A percentile compares a stretch with the other conserved stretches of the same genome.
Evolutionary conservation across 768 basidiomycete genomes (phyloP).

Genomic region (Mycena floridula): DNA sequence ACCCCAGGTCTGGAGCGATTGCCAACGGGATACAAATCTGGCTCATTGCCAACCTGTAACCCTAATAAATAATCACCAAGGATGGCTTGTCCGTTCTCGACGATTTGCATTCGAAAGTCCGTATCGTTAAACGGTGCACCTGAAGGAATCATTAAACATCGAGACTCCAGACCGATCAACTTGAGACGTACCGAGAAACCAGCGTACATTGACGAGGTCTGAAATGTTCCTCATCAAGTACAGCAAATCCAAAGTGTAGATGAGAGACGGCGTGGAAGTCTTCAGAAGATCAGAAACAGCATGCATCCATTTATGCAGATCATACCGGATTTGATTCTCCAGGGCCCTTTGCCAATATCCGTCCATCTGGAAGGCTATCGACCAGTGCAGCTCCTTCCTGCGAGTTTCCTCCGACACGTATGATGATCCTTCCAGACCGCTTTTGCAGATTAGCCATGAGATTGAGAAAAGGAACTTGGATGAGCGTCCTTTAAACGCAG

Average conservation of each 20-base stretch:
- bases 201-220: constrained; percentile 34
- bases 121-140: constrained; percentile 44
- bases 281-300: not conserved
- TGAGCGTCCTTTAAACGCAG: constrained; percentile 12
- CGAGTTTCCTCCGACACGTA: constrained; percentile 56
- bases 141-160: not conserved
- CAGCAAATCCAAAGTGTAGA: constrained; percentile 46
- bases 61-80: constrained; percentile 48
- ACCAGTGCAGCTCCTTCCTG: constrained; percentile 42
- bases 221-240: constrained; percentile 45
- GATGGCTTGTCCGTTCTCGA: constrained; percentile 41
- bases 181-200: constrained; percentile 39
- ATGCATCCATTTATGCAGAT: not conserved
- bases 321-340: constrained; percentile 20
- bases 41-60: constrained; percentile 54
- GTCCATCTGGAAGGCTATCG: constrained; percentile 27
- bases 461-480: constrained; percentile 48
- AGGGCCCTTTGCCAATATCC: constrained; percentile 34
- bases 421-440: constrained; percentile 39
- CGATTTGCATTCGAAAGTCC: constrained; percentile 36
- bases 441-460: constrained; percentile 45
- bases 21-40: constrained; percentile 42
- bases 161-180: not conserved
- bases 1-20: constrained; percentile 3
- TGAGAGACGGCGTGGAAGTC: constrained; percentile 49